Conservation (phyloP, 768 basidiomycete species). For the Lentinus brumalis region DNA sequence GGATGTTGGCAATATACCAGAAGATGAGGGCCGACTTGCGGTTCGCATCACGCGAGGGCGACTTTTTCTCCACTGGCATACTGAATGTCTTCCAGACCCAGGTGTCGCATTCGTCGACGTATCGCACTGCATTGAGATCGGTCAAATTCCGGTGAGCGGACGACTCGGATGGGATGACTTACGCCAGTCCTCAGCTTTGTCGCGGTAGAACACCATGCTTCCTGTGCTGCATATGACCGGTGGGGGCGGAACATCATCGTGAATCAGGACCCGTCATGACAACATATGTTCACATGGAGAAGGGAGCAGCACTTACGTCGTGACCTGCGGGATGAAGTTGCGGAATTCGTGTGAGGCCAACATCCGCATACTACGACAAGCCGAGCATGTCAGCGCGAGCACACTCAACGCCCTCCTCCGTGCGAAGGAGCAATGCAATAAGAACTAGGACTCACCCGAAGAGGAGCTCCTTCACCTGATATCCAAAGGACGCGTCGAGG, state of each 20-base stretch:
- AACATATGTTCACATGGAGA: neutral
- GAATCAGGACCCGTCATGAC: no score
- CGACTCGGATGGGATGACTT: neutral
- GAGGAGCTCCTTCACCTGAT: conserved; percentile 7
- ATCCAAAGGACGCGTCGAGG: conserved; percentile 1
- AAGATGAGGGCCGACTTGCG: conserved; percentile 18
- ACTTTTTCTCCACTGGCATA: neutral
- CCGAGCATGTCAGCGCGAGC: neutral
- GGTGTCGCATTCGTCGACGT: neutral
- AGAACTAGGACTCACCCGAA: conserved; percentile 1
- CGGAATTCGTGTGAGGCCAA: conserved; percentile 17
- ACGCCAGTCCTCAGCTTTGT: conserved; percentile 18
- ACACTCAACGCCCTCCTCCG: no score
- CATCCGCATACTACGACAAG: conserved; percentile 2
- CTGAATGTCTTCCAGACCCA: neutral
- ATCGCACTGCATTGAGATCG: neutral
- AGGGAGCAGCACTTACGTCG: conserved; percentile 6
- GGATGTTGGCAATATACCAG: conserved; percentile 13
- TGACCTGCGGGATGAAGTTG: conserved; percentile 18
- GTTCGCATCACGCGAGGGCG: neutral
- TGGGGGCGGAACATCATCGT: neutral
- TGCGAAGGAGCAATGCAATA: no score
- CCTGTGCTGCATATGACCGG: conserved; percentile 1
- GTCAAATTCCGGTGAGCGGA: neutral
- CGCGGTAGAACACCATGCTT: conserved; percentile 15